Base-by-base conservation (phyloP, 257 asterid genomes). In the Catharanthus roseus region DNA sequence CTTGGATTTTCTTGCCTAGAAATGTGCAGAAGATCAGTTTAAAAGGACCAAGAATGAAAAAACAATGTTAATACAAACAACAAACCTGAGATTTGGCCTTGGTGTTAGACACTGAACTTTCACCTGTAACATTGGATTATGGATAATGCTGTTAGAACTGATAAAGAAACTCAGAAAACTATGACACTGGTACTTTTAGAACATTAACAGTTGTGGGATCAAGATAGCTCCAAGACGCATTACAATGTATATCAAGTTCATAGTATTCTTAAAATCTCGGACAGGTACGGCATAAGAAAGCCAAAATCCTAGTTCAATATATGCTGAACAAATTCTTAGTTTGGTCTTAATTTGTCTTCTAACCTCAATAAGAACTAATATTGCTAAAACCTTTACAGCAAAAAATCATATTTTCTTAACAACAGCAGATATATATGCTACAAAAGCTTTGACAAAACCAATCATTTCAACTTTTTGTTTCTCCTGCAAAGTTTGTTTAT, bases 101-200 rank as follows among this genome's bases (percentile, higher is more conserved):
- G 92, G 86, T 53, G 84, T 77, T 42, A 77, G 79, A 78, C 97
- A 86, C 33, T 91, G 97, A 67, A 93, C 68, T 80, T 88, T 91
- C 63, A 89, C 83, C 98, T 93, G 88, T 31, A 79, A 79, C 23
- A 60, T 47, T 58, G 63, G 70, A 72, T 54, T 42, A 76, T 44
- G 36, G 62, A 77, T 3, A 72, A 28, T n/a, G 23, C 23, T 36
- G 11, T 68, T 56, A 62, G 71, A 71, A 69, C 67, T 51, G 19
- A 69, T 24, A 72, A 21, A 26, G n/a, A 12, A 72, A 18, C 9
- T 3, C 47, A 39, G 67, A 18, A 61, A 61, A 13, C 26, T 45
- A 45, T 7, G 26, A 8, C 38, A 28, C 10, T 18, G 11, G n/a
- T n/a, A n/a, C n/a, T n/a, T n/a, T n/a, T n/a, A n/a, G n/a, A n/a